Conservation (phyloP, 2,329 filamentous ascomycete species). For the Nigrospora sphaerica region DNA sequence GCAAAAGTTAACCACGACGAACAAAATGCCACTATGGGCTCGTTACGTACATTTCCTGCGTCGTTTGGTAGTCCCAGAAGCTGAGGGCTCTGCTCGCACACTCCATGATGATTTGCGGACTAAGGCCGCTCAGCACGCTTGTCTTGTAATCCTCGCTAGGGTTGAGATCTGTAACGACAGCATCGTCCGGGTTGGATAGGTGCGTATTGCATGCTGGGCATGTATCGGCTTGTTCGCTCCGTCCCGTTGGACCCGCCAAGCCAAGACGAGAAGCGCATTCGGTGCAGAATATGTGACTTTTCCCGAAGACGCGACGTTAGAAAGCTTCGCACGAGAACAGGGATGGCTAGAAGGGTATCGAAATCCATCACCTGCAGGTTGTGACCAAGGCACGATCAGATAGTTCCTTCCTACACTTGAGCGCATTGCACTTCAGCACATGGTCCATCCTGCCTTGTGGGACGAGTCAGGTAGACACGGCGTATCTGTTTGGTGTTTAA, state of each 20-base stretch:
- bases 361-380: constrained; percentile 63
- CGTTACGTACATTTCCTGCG: constrained; percentile 67
- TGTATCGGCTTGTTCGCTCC: constrained; percentile 38
- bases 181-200: constrained; percentile 68
- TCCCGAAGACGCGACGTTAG: not conserved
- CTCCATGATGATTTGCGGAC: constrained; percentile 77
- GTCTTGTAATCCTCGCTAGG: constrained; percentile 88
- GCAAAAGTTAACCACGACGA: not conserved
- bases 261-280: constrained; percentile 62
- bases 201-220: constrained; percentile 73
- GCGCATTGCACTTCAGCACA: constrained; percentile 68
- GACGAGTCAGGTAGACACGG: too few species aligned
- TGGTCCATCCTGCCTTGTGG: constrained; percentile 55
- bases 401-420: constrained; percentile 67
- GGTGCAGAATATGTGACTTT: constrained; percentile 78
- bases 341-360: too few species aligned
- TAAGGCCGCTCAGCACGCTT: constrained; percentile 74
- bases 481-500: too few species aligned
- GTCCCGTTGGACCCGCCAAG: constrained; percentile 41
- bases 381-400: constrained; percentile 72
- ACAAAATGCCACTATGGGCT: not conserved
- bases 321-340: not conserved
- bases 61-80: constrained; percentile 83
- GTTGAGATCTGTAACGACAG: constrained; percentile 62
- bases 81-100: constrained; percentile 71